Conservation (phyloP, 768 basidiomycete genomes). For the Tricholoma sp. region DNA sequence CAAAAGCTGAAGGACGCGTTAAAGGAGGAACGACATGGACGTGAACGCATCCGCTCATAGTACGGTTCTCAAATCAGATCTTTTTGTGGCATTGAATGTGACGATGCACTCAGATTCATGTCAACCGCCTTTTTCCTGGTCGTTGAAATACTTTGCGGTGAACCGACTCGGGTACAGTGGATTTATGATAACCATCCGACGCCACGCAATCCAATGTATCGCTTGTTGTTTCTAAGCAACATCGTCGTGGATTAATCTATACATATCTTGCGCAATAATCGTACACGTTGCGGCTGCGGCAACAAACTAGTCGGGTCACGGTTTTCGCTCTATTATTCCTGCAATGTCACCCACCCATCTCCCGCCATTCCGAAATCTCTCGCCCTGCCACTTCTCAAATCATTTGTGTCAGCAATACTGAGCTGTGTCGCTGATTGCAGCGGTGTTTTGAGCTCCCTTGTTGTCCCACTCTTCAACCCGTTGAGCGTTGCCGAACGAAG, state of each 20-base stretch:
- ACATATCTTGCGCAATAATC: background rate
- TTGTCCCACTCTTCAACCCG: background rate
- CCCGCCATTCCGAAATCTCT: background rate
- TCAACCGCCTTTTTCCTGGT: too few relatives aligned
- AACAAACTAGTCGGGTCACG: background rate
- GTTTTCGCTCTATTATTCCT: background rate
- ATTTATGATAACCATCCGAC: background rate
- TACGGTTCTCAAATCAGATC: background rate
- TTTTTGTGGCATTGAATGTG: background rate
- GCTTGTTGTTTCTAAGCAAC: too few relatives aligned
- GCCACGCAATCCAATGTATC: background rate
- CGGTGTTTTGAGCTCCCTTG: background rate
- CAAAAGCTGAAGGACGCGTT: slow-evolving; percentile 51
- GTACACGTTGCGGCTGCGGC: background rate
- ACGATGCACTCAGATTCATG: background rate
- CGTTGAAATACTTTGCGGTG: too few relatives aligned
- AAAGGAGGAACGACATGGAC: slow-evolving; percentile 41
- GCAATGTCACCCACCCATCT: background rate
- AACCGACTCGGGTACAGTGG: too few relatives aligned
- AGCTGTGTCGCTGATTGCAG: background rate
- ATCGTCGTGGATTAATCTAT: too few relatives aligned
- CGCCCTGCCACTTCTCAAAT: background rate
- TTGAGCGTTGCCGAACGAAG: background rate
- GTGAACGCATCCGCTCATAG: slow-evolving; percentile 4
- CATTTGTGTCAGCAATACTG: background rate